These are phyloP conservation scores for Xylaria sp. DNA, from an alignment of 2,329 filamentous ascomycete genomes.

Conservation along the genomic window DNA sequence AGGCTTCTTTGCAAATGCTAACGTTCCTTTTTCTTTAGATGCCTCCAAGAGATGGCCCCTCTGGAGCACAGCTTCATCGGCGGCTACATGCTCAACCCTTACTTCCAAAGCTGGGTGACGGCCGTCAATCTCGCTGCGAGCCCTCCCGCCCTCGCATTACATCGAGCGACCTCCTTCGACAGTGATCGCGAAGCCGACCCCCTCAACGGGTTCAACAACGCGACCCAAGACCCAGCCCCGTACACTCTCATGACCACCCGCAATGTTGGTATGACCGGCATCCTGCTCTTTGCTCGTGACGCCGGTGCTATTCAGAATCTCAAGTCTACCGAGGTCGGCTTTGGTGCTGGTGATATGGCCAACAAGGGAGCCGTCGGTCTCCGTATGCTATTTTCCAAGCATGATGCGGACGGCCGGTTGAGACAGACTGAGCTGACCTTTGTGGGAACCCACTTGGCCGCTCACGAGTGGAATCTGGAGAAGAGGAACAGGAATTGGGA, in stretches of 20 bases:
- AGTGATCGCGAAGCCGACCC: background rate
- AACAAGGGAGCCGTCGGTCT: constrained; percentile 93
- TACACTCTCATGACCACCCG: constrained; percentile 75
- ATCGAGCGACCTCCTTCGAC: background rate
- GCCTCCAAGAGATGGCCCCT: constrained; percentile 90
- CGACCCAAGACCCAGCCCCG: constrained; percentile 41
- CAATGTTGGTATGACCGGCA: constrained; percentile 87
- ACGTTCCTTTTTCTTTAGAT: constrained; percentile 49
- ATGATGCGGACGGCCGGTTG: constrained; percentile 41
- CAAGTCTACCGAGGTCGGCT: constrained; percentile 81
- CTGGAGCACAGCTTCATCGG: constrained; percentile 85
- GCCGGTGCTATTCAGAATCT: constrained; percentile 65
- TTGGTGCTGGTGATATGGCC: constrained; percentile 86
- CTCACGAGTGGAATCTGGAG: constrained; percentile 79
- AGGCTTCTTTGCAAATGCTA: background rate
- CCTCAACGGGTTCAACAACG: constrained; percentile 7
- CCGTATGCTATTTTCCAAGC: constrained; percentile 64
- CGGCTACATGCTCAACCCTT: constrained; percentile 76
- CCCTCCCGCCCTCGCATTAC: constrained; percentile 41
- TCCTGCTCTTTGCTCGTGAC: constrained; percentile 81
- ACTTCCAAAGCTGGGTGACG: constrained; percentile 72
- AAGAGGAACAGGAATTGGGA: constrained; percentile 88
- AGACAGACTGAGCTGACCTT: constrained; percentile 75
- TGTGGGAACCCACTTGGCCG: constrained; percentile 84
- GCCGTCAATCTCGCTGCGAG: constrained; percentile 73